Evolutionary conservation across 2,329 filamentous ascomycete species (phyloP), one percentile per base, ranked within the genome.

Genomic region (Geoglossum cookeanum): DNA sequence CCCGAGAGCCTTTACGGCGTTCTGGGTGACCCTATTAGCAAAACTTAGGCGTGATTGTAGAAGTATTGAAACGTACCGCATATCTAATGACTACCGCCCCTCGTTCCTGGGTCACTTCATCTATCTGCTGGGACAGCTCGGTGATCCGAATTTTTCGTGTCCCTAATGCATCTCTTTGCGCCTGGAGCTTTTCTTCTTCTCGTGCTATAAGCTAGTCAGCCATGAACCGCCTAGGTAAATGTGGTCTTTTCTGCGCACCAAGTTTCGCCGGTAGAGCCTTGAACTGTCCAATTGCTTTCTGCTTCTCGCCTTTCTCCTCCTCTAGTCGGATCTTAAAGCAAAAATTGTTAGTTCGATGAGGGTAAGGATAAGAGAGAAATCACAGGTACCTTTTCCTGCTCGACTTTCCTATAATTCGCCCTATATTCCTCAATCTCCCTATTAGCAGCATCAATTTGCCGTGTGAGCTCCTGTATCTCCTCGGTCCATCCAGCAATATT

Each of bases 231-330:
- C 11, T 33, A 29, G 11, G 17, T 1, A n/a, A 30, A 15, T 17
- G 17, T 22, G 63, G 49, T 67, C 62, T 7, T 72, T 63, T 17
- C 65, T 63, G 59, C 79, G 66, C 73, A 83, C 85, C 77, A 57
- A 91, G 83, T 67, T 81, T 87, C 55, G 78, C 76, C 0, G 85
- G 86, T 7, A 95, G 72, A 22, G 77, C 77, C 57, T 78, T 75
- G 71, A 81, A 89, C 56, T 78, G 74, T 39, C 78, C 80, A 30
- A 79, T 72, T 37, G 81, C 81, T 58, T 72, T 78, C 65, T 94
- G 88, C 44, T 85, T 74, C 3, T 75, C 72, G 42, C 71, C 76
- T 69, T 94, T 92, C 61, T 88, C 79, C 0, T 68, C 63, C 58
- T 78, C 75, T 13, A 87, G 62, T 8, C 67, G 22, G 62, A 3